Evolutionary conservation across 176 grass and related monocot genomes (phyloP).

Genomic region (Pharus latifolius): DNA sequence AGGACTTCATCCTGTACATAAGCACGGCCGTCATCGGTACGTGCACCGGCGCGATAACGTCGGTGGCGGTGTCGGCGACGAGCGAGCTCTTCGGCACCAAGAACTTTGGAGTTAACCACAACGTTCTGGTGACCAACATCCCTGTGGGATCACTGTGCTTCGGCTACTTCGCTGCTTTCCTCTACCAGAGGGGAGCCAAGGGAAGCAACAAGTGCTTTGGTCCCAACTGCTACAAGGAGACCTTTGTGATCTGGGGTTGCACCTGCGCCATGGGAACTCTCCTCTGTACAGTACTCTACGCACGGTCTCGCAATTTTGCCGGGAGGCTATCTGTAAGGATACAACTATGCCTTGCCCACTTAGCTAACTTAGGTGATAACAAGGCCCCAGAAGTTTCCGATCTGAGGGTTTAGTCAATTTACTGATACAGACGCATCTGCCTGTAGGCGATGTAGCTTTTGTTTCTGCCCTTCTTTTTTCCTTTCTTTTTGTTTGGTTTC

Average conservation of each 20-base stretch:
- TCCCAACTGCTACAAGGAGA: constrained; percentile 47
- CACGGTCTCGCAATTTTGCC: constrained; percentile 37
- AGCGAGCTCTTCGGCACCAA: constrained; percentile 77
- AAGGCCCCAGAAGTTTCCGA: constrained; percentile 20
- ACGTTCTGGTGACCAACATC: constrained; percentile 83
- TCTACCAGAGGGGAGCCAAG: constrained; percentile 53
- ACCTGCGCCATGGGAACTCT: constrained; percentile 52
- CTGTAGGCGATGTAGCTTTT: constrained; percentile 17
- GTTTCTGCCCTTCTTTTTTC: background rate
- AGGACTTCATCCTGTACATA: constrained; percentile 43
- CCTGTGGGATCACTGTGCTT: constrained; percentile 86
- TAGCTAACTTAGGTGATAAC: constrained; percentile 29
- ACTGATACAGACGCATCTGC: constrained; percentile 14
- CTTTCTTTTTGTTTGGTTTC: background rate
- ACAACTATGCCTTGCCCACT: constrained; percentile 1
- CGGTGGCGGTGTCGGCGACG: constrained; percentile 77
- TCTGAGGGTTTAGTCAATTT: constrained; percentile 11
- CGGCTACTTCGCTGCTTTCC: constrained; percentile 71
- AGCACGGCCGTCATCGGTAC: constrained; percentile 71
- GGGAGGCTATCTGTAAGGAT: constrained; percentile 29
- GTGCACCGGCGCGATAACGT: constrained; percentile 89
- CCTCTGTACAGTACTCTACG: constrained; percentile 62
- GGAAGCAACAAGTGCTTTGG: constrained; percentile 52
- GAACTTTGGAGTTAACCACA: constrained; percentile 96
- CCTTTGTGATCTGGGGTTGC: constrained; percentile 70